Evolutionary conservation across 257 asterid genomes (phyloP).

Genomic region (Cordia subcordata): DNA sequence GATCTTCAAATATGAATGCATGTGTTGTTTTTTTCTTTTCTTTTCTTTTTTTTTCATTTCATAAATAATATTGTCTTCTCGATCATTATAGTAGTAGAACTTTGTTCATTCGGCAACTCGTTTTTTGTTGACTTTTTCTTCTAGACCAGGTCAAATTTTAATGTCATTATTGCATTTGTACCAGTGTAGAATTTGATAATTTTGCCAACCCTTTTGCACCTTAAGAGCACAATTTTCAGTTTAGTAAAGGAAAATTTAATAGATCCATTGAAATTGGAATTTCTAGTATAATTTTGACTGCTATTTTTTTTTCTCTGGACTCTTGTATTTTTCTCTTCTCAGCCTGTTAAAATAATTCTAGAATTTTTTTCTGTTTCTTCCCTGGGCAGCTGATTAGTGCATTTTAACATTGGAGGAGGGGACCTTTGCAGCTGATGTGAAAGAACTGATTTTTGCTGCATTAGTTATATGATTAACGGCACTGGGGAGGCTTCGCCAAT

Average conservation of each 20-base stretch:
- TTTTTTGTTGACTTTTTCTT: background rate
- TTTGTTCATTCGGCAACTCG: background rate
- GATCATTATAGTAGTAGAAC: background rate
- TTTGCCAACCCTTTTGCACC: background rate
- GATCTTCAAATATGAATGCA: background rate
- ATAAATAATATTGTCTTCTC: no score
- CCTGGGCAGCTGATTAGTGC: slow-evolving; percentile 28
- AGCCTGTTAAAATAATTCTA: background rate
- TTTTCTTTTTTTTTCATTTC: background rate
- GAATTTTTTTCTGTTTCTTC: background rate
- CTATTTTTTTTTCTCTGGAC: no score
- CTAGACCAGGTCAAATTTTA: no score
- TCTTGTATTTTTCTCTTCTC: background rate
- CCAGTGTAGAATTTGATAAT: no score
- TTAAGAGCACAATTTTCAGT: no score
- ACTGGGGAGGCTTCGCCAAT: slow-evolving; percentile 26
- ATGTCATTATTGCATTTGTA: no score
- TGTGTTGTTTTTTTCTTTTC: background rate
- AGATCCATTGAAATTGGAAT: no score
- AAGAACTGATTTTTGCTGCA: slow-evolving; percentile 12
- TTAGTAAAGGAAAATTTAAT: no score
- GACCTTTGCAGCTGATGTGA: slow-evolving; percentile 27
- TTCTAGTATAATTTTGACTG: no score
- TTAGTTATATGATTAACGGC: slow-evolving; percentile 9
- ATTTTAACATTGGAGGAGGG: slow-evolving; percentile 12